Evolutionary conservation across 805 yeast species (phyloP), one percentile per base, ranked within the genome.

Genomic region (Wickerhamiella slavikovae): DNA sequence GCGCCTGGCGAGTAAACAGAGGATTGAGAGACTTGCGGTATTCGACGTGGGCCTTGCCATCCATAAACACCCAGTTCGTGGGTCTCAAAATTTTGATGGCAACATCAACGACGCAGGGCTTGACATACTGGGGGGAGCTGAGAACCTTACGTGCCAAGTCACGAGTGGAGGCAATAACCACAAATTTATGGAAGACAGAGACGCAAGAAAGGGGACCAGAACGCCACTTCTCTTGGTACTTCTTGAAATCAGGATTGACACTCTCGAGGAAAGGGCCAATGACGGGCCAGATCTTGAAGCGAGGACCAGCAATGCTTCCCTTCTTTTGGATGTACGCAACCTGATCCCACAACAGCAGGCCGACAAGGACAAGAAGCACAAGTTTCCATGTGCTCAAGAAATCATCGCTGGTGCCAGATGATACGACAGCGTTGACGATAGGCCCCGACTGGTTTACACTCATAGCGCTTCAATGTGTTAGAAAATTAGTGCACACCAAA

Each of bases 81-180:
- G 96, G 95, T 55, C 96, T 71, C 46, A 89, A 60, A 40, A 89
- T 79, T 56, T 89, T 89, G 38, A 72, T 64, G 14, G 98, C 98
- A 31, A 82, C 96, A 50, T 89, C 98, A 39, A 89, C 98, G 36
- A 89, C 93, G 58, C 98, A 89, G 4, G 98, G 98, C 54, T 82
- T 82, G 37, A 82, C 95, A 47, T 64, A 89, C 28, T 68, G 64
- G 23, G 94, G 92, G 13, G 92, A 70, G 47, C 68, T 72, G 44
- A 85, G 63, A 36, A 82, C 69, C 45, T 83, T 83, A 51, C 95
- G 69, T 18, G 93, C 76, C 36, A 83, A 60, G 42, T 82, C 94
- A 48, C 93, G 71, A 17, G 72, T 63, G 9, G 89, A 71, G 5
- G 93, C 94, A 52, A 85, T 79, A 29, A 89, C 91, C 24, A 89